Evolutionary conservation across 2,329 filamentous ascomycete genomes (phyloP), one percentile per base, ranked within the genome.

Genomic region (Nemania abortiva): DNA sequence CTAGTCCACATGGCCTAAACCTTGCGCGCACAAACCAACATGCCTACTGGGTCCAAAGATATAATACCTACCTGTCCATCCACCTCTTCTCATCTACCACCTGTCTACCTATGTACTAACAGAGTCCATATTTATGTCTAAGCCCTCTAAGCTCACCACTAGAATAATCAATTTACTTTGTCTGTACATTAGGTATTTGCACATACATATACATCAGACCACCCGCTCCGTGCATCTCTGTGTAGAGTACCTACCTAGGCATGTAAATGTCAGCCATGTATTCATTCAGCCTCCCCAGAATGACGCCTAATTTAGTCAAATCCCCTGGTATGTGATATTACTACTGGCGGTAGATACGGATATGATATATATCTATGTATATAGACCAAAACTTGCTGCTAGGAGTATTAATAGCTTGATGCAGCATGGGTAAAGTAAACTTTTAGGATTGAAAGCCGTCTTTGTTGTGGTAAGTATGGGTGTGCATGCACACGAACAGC

Each of bases 1-100:
- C 54, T 57, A 54, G 31, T 55, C 53, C 57, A 61, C 57, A 64
- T 58, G 45, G 45, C 22, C 49, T 27, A 2, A 53, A 27, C 27
- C 39, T 34, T 42, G 39, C 13, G 15, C 39, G 39, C 39, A 42
- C 27, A 65, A 49, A 27, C 39, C 39, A 42, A 55, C 63, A 54
- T 47, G 27, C 47, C 45, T 52, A 31, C 24, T 27, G 24, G 24
- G 60, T 63, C 57, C 31, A 15, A 52, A 34, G 45, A n/a, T n/a
- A 52, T 47, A 60, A 37, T 37, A 37, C 45, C n/a, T n/a, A 47
- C 31, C 34, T 37, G 11, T 37, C 7, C 34, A 20, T 27, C 24
- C n/a, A 20, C 6, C n/a, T 47, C 45, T 47, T n/a, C 20, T 9
- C 15, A n/a, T 27, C 24, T 27, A 27, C 24, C 24, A 27, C 24